phyloP scores from a whole-genome alignment of 2,329 filamentous ascomycete genomes.

The Penicillium palitans region DNA sequence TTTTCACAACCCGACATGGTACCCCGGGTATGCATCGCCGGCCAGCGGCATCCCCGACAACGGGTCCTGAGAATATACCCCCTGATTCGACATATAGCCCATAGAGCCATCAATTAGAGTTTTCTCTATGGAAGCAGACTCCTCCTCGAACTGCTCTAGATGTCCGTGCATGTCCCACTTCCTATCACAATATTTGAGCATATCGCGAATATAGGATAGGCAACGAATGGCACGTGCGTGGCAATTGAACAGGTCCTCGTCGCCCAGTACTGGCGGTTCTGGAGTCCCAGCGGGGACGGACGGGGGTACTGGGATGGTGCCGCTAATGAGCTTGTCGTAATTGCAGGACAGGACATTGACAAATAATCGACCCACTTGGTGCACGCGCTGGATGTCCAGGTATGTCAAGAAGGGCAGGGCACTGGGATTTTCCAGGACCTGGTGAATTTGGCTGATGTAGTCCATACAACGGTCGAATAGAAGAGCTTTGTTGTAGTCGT shows the following conservation, averaged over 20 bases:
- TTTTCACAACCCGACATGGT: conserved; percentile 12
- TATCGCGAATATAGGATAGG: conserved; percentile 32
- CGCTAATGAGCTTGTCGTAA: conserved; percentile 47
- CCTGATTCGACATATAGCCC: conserved; percentile 20
- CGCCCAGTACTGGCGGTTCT: conserved; percentile 32
- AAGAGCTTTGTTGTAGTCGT: conserved; percentile 72
- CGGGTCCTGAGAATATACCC: conserved; percentile 15
- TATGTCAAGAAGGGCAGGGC: conserved; percentile 75
- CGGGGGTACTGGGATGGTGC: conserved; percentile 31
- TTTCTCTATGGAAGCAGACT: conserved; percentile 30
- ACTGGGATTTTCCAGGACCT: conserved; percentile 60
- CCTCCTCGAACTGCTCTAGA: conserved; percentile 35
- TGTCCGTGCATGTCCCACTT: conserved; percentile 38
- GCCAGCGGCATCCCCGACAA: conserved; percentile 22
- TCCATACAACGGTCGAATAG: conserved; percentile 84
- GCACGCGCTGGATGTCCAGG: conserved; percentile 81
- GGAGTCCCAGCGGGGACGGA: conserved; percentile 34
- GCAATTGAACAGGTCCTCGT: conserved; percentile 37
- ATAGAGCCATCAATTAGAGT: conserved; percentile 27
- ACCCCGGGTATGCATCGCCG: conserved; percentile 22
- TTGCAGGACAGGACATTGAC: conserved; percentile 58
- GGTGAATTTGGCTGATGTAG: conserved; percentile 75
- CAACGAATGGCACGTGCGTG: conserved; percentile 36
- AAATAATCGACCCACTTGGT: conserved; percentile 64
- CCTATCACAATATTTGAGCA: conserved; percentile 35